Percentiles rank a stretch among this genome's conserved stretches.
phyloP scores from a whole-genome alignment of 371 early-diverging fungal genomes.

The Lichtheimia ornata region DNA sequence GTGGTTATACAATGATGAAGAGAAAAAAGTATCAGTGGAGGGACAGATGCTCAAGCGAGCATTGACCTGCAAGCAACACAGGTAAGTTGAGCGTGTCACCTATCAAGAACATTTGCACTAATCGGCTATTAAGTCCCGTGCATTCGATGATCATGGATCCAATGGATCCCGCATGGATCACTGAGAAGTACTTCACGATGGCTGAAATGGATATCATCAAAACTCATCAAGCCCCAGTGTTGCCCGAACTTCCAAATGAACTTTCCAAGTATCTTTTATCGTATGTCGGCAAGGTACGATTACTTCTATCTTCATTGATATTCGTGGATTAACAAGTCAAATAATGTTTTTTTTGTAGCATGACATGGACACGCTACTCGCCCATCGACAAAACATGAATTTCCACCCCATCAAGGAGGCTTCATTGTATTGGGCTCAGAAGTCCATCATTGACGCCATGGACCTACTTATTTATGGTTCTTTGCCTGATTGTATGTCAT shows the following conservation, averaged over 20 bases:
- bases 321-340: neutral
- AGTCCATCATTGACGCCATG: constrained; percentile 1
- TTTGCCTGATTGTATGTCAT: neutral
- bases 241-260: neutral
- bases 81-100: neutral
- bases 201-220: neutral
- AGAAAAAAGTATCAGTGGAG: neutral
- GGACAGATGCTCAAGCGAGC: neutral
- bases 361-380: neutral
- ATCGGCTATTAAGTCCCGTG: neutral
- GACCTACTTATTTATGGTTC: constrained; percentile 3
- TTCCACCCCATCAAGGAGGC: constrained; percentile 6
- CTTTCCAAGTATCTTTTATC: constrained; percentile 1
- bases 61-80: neutral
- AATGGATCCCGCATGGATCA: neutral
- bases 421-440: constrained; percentile 11
- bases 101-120: neutral
- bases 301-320: neutral
- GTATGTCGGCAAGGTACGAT: constrained; percentile 5
- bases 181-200: constrained; percentile 1
- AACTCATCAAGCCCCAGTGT: neutral
- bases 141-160: constrained; percentile 10
- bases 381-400: neutral
- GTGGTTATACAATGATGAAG: neutral
- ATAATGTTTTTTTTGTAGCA: neutral